Conservation (phyloP, 2,329 filamentous ascomycete genomes). For the Leptographium radiaticola region DNA sequence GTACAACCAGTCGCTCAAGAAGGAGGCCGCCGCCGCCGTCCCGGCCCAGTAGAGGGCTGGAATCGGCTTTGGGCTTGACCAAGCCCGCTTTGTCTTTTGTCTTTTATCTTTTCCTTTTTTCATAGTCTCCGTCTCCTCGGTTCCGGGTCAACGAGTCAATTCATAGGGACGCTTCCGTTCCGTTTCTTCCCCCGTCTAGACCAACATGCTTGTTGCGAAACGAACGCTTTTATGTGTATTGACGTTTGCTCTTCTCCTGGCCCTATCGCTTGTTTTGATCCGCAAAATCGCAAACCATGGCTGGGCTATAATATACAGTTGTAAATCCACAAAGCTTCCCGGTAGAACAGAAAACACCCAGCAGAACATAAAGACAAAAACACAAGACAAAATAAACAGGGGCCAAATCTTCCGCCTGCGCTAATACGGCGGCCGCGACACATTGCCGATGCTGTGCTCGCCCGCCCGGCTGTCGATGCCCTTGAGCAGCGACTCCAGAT, state of each 20-base stretch:
- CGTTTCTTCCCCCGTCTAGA: too few species aligned
- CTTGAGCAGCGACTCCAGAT: conserved; percentile 34
- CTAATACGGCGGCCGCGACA: conserved; percentile 37
- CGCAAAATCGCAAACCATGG: neutral
- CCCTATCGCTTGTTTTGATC: neutral
- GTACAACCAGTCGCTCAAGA: conserved; percentile 4
- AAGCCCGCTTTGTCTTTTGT: too few species aligned
- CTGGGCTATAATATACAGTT: neutral
- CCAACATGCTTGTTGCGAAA: too few species aligned
- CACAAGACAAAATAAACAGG: neutral
- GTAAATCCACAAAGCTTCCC: neutral
- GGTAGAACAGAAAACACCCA: neutral
- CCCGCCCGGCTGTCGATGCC: conserved; percentile 36
- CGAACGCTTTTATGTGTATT: neutral
- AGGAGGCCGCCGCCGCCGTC: conserved; percentile 29
- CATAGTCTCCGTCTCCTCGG: too few species aligned
- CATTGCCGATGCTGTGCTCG: conserved; percentile 31
- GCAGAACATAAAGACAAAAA: neutral
- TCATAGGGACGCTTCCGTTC: too few species aligned
- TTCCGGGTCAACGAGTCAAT: too few species aligned
- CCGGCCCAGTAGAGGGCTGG: neutral
- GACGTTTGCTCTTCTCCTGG: neutral
- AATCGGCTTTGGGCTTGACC: neutral
- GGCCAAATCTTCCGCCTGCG: neutral
- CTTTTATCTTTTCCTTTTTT: too few species aligned